Evolutionary conservation across 2,329 filamentous ascomycete species (phyloP).

Genomic region (Phyllosticta citribraziliensis): DNA sequence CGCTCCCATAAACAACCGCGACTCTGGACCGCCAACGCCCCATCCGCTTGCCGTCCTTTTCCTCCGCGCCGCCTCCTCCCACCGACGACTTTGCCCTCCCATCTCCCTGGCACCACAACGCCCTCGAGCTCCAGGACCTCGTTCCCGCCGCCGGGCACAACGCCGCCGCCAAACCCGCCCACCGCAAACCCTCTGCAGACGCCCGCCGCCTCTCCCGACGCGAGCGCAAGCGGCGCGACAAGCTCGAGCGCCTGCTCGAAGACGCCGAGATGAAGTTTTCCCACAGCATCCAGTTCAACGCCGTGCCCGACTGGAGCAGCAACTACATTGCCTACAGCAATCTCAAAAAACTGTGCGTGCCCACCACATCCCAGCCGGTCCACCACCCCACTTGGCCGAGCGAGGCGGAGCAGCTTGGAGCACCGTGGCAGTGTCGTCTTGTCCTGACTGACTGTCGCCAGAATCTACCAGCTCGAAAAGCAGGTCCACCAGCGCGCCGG

Average conservation of each 20-base stretch:
- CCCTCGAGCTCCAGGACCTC: conserved; percentile 9
- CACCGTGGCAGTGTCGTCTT: background rate
- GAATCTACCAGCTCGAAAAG: conserved; percentile 93
- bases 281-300: conserved; percentile 98
- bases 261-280: conserved; percentile 98
- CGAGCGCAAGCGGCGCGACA: conserved; percentile 46
- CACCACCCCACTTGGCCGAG: background rate
- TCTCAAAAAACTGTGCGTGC: conserved; percentile 84
- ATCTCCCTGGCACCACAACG: background rate
- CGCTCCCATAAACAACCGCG: background rate
- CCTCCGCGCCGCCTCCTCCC: background rate
- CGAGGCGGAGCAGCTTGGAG: background rate
- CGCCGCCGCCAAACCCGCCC: background rate
- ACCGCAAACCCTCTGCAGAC: background rate
- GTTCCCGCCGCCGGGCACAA: background rate
- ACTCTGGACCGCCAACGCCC: conserved; percentile 4
- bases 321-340: conserved; percentile 98
- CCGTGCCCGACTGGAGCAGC: conserved; percentile 98
- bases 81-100: background rate
- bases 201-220: background rate
- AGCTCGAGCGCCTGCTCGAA: conserved; percentile 60
- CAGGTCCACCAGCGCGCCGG: conserved; percentile 53
- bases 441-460: conserved; percentile 26
- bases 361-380: background rate
- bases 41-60: background rate